phyloP scores from a whole-genome alignment of 106 monocot species.

The Dendrobium officinale region DNA sequence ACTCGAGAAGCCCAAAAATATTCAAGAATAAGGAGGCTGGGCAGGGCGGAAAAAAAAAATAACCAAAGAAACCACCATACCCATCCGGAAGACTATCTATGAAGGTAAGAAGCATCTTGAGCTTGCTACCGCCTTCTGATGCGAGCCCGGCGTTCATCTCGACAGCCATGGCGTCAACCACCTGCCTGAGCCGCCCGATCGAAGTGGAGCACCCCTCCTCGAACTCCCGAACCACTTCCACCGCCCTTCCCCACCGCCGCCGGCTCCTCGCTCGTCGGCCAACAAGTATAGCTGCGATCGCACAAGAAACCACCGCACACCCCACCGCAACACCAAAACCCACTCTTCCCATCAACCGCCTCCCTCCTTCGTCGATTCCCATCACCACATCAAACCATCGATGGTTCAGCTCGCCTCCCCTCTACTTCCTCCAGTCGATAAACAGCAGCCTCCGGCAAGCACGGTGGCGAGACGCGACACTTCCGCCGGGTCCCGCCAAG shows the following conservation, averaged over 20 bases:
- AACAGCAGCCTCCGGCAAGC: neutral
- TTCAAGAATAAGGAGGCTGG: neutral
- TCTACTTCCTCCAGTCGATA: neutral
- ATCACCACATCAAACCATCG: neutral
- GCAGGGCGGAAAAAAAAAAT: neutral
- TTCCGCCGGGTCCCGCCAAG: neutral
- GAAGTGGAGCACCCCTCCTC: constrained; percentile 48
- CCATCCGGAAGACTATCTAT: constrained; percentile 54
- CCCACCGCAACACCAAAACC: constrained; percentile 50
- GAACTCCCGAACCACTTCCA: constrained; percentile 52
- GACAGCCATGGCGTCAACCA: constrained; percentile 76
- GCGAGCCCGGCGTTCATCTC: constrained; percentile 89
- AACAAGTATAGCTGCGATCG: constrained; percentile 47
- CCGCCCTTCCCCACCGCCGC: constrained; percentile 39
- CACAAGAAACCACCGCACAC: constrained; percentile 59
- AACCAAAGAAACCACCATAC: constrained; percentile 16
- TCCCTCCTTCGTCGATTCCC: constrained; percentile 20
- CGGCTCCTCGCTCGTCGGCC: constrained; percentile 29
- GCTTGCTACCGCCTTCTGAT: constrained; percentile 77
- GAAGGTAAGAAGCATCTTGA: constrained; percentile 73
- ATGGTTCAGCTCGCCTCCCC: neutral
- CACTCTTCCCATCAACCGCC: constrained; percentile 32
- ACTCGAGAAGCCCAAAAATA: neutral
- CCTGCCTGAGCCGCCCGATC: constrained; percentile 41
- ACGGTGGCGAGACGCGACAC: neutral